Conservation (phyloP, 2,329 filamentous ascomycete species). For the Trichophaea hybrida region DNA sequence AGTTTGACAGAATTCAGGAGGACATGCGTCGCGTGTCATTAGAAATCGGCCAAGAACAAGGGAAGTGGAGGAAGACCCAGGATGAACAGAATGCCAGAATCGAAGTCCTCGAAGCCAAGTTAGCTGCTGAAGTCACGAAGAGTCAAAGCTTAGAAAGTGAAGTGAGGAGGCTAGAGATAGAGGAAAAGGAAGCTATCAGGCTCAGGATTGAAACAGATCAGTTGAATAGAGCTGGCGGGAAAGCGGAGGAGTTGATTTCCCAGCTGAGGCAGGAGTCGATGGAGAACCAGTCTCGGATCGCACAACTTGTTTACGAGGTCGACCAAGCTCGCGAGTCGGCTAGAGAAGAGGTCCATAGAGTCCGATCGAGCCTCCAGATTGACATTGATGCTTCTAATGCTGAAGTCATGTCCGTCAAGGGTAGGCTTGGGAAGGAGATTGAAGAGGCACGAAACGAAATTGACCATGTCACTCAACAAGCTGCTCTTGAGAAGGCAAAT, state of each 20-base stretch:
- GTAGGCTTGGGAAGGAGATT: slow-evolving; percentile 69
- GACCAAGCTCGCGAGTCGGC: slow-evolving; percentile 69
- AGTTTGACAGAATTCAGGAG: slow-evolving; percentile 71
- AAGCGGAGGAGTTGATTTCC: slow-evolving; percentile 38
- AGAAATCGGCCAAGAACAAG: slow-evolving; percentile 71
- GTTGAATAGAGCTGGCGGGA: slow-evolving; percentile 21
- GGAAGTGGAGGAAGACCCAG: slow-evolving; percentile 62
- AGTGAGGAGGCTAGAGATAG: slow-evolving; percentile 49
- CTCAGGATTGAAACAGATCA: slow-evolving; percentile 26
- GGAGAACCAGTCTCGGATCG: slow-evolving; percentile 19
- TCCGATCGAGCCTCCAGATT: slow-evolving; percentile 60
- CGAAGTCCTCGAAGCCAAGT: slow-evolving; percentile 61
- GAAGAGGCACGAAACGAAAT: slow-evolving; percentile 57
- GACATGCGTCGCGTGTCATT: slow-evolving; percentile 69
- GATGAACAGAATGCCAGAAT: slow-evolving; percentile 64
- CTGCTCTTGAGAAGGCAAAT: slow-evolving; percentile 64
- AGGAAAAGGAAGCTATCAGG: slow-evolving; percentile 47
- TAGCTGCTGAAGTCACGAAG: slow-evolving; percentile 60
- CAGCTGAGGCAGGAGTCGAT: slow-evolving; percentile 34
- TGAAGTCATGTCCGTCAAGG: slow-evolving; percentile 68
- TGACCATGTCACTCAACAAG: slow-evolving; percentile 46
- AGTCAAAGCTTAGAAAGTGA: slow-evolving; percentile 53
- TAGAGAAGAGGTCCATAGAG: slow-evolving; percentile 65
- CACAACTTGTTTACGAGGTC: slow-evolving; percentile 30
- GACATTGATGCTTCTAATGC: slow-evolving; percentile 74